Conservation (phyloP, 2,329 filamentous ascomycete genomes). For the Whalleya microplaca region DNA sequence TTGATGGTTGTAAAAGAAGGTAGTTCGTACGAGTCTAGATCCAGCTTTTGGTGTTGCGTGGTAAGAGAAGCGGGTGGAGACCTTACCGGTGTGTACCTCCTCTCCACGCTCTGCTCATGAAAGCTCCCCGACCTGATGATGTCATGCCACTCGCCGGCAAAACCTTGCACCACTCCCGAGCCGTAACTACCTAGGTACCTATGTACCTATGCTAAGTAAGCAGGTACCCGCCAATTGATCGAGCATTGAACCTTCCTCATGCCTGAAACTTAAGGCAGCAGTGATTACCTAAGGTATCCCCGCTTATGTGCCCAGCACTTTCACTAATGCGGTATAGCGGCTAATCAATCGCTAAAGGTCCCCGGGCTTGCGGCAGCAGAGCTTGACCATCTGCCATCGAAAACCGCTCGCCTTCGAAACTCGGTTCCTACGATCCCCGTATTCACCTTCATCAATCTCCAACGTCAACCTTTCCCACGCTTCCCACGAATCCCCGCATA, state of each 20-base stretch:
- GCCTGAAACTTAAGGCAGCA: too few relatives aligned
- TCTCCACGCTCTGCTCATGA: too few relatives aligned
- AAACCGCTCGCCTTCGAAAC: constrained; percentile 35
- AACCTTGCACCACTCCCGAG: neutral
- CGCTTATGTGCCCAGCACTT: neutral
- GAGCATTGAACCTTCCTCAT: too few relatives aligned
- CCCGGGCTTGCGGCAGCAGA: constrained; percentile 21
- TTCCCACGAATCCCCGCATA: constrained; percentile 37
- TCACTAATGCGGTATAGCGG: constrained; percentile 1
- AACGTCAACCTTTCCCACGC: constrained; percentile 40
- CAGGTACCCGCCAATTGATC: too few relatives aligned
- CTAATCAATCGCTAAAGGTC: constrained; percentile 6
- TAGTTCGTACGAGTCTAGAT: constrained; percentile 11
- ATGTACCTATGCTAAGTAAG: too few relatives aligned
- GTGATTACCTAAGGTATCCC: too few relatives aligned
- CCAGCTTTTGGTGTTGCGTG: constrained; percentile 27
- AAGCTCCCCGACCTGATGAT: neutral
- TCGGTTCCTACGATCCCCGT: neutral
- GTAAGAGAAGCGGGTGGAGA: neutral
- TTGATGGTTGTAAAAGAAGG: constrained; percentile 1
- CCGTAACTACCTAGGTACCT: too few relatives aligned
- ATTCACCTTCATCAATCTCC: constrained; percentile 20
- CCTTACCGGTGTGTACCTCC: neutral
- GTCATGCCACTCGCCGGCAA: neutral
- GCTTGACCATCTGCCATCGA: constrained; percentile 32